Conservation (phyloP, 495 filamentous ascomycete species). For the Xylona heveae region DNA sequence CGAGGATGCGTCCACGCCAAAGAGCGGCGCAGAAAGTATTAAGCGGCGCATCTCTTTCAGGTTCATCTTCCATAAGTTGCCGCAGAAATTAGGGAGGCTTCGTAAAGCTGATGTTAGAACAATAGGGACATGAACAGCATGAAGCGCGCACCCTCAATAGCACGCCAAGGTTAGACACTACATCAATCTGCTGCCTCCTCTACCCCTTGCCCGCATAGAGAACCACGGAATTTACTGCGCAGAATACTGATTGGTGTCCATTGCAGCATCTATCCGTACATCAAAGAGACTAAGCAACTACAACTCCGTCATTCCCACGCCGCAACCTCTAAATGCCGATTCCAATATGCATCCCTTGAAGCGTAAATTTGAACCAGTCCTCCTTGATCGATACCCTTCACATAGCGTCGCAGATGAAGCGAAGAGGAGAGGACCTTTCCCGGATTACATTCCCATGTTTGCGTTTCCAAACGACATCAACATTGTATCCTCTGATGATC, state of each 20-base stretch:
- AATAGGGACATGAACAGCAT: slow-evolving; percentile 90
- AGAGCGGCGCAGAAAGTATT: slow-evolving; percentile 47
- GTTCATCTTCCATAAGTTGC: too few relatives aligned
- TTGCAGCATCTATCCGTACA: slow-evolving; percentile 61
- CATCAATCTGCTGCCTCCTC: not conserved
- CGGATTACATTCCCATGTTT: slow-evolving; percentile 98
- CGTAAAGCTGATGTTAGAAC: too few relatives aligned
- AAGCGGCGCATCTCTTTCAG: slow-evolving; percentile 69
- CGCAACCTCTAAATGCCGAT: slow-evolving; percentile 70
- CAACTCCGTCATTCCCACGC: slow-evolving; percentile 89
- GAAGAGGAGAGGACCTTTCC: slow-evolving; percentile 67
- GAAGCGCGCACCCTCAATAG: slow-evolving; percentile 65
- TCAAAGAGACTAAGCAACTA: slow-evolving; percentile 87
- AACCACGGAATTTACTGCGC: slow-evolving; percentile 6
- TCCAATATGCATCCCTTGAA: slow-evolving; percentile 94
- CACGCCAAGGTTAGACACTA: slow-evolving; percentile 46
- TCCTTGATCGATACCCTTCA: slow-evolving; percentile 83
- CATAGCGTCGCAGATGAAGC: slow-evolving; percentile 63
- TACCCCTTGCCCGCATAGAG: not conserved
- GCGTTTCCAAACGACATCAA: slow-evolving; percentile 96
- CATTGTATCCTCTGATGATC: slow-evolving; percentile 85
- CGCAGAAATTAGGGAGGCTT: too few relatives aligned
- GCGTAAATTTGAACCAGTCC: slow-evolving; percentile 78
- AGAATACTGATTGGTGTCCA: slow-evolving; percentile 12
- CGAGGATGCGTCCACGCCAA: slow-evolving; percentile 41